Base-by-base conservation (phyloP, 768 basidiomycete genomes). In the Auricularia sp. region DNA sequence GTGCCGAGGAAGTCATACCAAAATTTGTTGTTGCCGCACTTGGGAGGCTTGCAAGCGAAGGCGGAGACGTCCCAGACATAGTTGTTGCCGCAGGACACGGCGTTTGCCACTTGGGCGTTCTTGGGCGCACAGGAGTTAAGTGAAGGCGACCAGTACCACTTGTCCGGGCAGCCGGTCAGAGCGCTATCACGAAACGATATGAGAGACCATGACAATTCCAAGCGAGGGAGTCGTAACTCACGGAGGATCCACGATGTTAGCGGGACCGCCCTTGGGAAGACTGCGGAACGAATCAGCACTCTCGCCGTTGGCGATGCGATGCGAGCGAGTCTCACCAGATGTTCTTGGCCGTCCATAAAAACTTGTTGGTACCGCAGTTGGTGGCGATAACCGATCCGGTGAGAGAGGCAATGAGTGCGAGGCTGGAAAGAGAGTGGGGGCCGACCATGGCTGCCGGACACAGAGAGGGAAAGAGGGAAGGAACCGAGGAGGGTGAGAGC, bases 61-160 rank as follows among this genome's bases (percentile, higher is more conserved):
- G 11, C 13, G 10, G 24, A 33, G 29, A 35, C 29, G 24, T 29
- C 56, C 56, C 56, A 59, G 24, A 35, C 34, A 14, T 35, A 59
- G 34, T 35, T 35, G 56, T 29, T 59, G 56, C 56, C 56, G 34
- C 56, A 59, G 29, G 56, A 59, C 24, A 59, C 34, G 56, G 56
- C 33, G 54, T 58, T 62, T 18, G 66, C n/a, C 7, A 39, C n/a
- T 16, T 37, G 59, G 4, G 44, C 29, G 61, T 58, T 62, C 21
- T 64, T 64, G 1, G 66, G 66, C 5, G 59, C 61, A 45, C 66
- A 67, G 59, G 56, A 67, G 21, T 24, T 45, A n/a, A 34, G 51
- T 29, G 35, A 24, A 4, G 24, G 16, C 34, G 63, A 29, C 56
- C 59, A 67, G 61, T 67, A 67, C 58, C 61, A 64, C 51, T 44